phyloP scores from a whole-genome alignment of 495 filamentous ascomycete species.

The Penicillium herquei region DNA sequence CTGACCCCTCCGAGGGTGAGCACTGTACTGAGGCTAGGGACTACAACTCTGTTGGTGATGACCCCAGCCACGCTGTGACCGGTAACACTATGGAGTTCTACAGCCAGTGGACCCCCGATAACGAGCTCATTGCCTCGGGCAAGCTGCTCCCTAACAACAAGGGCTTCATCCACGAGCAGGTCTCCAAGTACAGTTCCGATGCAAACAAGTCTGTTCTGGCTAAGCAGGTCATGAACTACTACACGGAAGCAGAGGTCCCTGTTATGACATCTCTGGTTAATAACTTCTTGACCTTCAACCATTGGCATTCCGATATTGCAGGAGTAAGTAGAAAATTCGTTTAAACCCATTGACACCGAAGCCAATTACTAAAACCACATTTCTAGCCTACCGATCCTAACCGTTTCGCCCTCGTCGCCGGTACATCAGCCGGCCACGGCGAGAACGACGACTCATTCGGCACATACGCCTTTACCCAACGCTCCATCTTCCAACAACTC shows the following conservation, averaged over 20 bases:
- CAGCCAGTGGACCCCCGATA: constrained; percentile 41
- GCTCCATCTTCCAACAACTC: constrained; percentile 49
- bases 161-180: constrained; percentile 51
- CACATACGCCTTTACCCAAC: constrained; percentile 34
- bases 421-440: constrained; percentile 48
- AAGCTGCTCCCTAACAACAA: constrained; percentile 33
- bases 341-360: too few relatives aligned
- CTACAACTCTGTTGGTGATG: constrained; percentile 45
- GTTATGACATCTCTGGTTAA: constrained; percentile 47
- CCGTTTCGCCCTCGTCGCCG: constrained; percentile 42
- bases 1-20: constrained; percentile 32
- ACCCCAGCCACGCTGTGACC: constrained; percentile 50
- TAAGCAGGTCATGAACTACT: constrained; percentile 51
- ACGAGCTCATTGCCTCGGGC: constrained; percentile 33
- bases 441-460: constrained; percentile 43
- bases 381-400: constrained; percentile 47
- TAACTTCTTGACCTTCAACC: constrained; percentile 52
- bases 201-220: constrained; percentile 36
- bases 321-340: constrained; percentile 32
- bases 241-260: constrained; percentile 48
- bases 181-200: constrained; percentile 29
- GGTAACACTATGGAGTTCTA: constrained; percentile 55
- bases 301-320: constrained; percentile 50
- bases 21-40: constrained; percentile 41
- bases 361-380: not conserved